phyloP scores from a whole-genome alignment of 768 basidiomycete species.

The Sarcomyxa edulis region DNA sequence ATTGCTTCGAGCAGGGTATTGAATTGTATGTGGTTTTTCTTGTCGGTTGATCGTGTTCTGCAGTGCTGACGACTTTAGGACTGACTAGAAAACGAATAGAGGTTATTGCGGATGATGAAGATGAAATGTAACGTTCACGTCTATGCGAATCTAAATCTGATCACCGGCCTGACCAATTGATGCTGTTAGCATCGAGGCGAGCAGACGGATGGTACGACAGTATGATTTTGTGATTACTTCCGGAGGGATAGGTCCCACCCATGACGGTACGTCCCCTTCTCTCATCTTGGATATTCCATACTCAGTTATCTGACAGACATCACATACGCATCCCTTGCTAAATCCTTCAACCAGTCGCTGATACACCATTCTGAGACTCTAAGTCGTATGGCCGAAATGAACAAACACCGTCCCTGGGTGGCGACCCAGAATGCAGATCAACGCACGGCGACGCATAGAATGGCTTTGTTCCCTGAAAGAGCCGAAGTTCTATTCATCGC shows the following conservation, averaged over 20 bases:
- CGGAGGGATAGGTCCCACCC: conserved; percentile 90
- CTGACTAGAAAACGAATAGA: conserved; percentile 74
- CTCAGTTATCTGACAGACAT: conserved; percentile 53
- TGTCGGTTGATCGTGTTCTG: conserved; percentile 4
- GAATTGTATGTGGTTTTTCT: conserved; percentile 52
- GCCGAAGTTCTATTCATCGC: conserved; percentile 79
- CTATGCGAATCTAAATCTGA: too few relatives aligned
- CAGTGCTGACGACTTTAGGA: conserved; percentile 19
- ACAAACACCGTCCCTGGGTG: conserved; percentile 50
- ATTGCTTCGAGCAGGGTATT: conserved; percentile 84
- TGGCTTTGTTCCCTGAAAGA: conserved; percentile 83
- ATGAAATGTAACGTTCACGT: conserved; percentile 84
- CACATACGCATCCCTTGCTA: conserved; percentile 83
- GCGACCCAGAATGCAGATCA: conserved; percentile 70
- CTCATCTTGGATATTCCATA: background rate
- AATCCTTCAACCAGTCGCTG: conserved; percentile 72
- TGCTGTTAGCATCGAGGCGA: conserved; percentile 69
- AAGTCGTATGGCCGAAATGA: conserved; percentile 60
- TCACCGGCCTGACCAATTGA: too few relatives aligned
- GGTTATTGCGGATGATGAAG: conserved; percentile 87
- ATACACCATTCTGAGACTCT: conserved; percentile 76
- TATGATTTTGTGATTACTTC: conserved; percentile 91
- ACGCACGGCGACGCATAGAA: conserved; percentile 68
- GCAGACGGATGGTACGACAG: conserved; percentile 67
- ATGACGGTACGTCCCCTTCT: conserved; percentile 58